Conservation (phyloP, 257 asterid genomes). For the Solanum piurae region DNA sequence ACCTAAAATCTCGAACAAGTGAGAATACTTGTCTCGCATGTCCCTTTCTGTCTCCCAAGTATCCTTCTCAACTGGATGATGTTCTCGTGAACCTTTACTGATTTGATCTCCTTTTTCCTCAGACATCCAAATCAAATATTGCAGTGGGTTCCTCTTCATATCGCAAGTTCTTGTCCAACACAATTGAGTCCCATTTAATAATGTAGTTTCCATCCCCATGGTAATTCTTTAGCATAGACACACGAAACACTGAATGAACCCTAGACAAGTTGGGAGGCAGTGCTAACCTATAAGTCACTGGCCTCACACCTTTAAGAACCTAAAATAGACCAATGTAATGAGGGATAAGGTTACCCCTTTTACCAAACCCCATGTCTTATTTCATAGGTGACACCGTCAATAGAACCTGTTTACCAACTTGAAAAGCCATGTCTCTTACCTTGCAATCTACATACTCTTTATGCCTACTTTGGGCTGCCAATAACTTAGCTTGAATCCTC, state of each 20-base stretch:
- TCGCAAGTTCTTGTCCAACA: not conserved
- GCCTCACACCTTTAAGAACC: not conserved
- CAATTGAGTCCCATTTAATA: not conserved
- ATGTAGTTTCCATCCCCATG: not conserved
- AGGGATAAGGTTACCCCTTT: not conserved
- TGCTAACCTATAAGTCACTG: not conserved
- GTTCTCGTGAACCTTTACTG: not conserved
- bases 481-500: no score
- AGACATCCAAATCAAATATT: no score
- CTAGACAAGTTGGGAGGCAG: not conserved
- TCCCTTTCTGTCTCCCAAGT: not conserved
- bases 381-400: not conserved
- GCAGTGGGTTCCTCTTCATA: not conserved
- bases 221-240: not conserved
- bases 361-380: not conserved
- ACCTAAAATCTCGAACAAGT: no score
- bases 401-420: not conserved
- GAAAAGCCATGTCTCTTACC: not conserved
- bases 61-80: not conserved
- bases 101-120: not conserved
- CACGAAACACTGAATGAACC: not conserved
- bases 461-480: no score
- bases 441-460: not conserved
- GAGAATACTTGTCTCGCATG: not conserved
- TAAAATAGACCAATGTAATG: not conserved